Percentiles rank a stretch among this genome's conserved stretches.
Evolutionary conservation across 2,329 filamentous ascomycete species (phyloP).

Genomic region (Penicillium olsonii): DNA sequence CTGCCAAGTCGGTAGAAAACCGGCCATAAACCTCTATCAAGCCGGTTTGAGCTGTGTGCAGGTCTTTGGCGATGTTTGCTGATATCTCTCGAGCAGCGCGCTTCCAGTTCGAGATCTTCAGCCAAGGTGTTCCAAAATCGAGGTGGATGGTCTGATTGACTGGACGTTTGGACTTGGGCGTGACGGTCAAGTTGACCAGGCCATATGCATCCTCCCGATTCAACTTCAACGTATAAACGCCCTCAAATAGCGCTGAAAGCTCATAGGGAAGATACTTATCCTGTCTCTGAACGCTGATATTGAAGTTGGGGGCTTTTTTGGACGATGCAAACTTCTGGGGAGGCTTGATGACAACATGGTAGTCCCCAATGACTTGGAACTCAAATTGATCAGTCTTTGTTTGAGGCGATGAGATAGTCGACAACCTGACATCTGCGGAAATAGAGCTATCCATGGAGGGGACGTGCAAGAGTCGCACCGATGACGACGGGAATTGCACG

Average conservation of each 20-base stretch:
- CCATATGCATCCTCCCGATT: conserved; percentile 53
- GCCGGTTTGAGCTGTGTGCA: conserved; percentile 40
- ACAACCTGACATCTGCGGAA: conserved; percentile 27
- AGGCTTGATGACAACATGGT: conserved; percentile 55
- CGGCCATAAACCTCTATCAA: conserved; percentile 41
- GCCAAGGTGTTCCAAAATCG: conserved; percentile 49
- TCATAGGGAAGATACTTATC: conserved; percentile 46
- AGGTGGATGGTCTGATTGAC: conserved; percentile 40
- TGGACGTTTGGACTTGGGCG: conserved; percentile 36
- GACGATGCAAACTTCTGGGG: conserved; percentile 44
- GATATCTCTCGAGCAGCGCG: conserved; percentile 39
- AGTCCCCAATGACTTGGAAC: conserved; percentile 56
- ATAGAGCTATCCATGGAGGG: conserved; percentile 22
- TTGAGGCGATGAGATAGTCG: conserved; percentile 24
- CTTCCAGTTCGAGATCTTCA: conserved; percentile 51
- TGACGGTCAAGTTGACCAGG: conserved; percentile 51
- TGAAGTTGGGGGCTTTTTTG: conserved; percentile 51
- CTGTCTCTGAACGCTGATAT: conserved; percentile 51
- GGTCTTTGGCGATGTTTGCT: conserved; percentile 38
- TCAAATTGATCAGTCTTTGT: conserved; percentile 47
- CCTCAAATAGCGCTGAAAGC: conserved; percentile 54
- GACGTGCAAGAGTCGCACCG: conserved; percentile 18
- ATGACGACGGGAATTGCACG: conserved; percentile 22
- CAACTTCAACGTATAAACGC: conserved; percentile 55
- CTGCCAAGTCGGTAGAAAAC: conserved; percentile 41